Conservation (phyloP, 2,329 filamentous ascomycete species). For the Cladosporium sp. region DNA sequence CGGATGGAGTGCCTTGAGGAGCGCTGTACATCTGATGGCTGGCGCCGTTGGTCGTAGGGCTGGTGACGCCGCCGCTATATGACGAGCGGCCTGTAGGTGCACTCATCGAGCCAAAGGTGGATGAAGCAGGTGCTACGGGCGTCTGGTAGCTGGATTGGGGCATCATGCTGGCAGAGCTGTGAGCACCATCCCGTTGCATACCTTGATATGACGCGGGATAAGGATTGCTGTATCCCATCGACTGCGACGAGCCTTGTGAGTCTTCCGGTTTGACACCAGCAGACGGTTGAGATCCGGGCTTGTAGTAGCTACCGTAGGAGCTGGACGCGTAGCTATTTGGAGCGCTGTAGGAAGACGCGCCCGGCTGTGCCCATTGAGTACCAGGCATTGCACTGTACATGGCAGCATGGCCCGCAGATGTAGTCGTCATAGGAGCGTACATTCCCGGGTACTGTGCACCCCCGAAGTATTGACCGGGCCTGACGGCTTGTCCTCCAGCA, state of each 20-base stretch:
- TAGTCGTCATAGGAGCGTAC: conserved; percentile 21
- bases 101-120: conserved; percentile 22
- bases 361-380: conserved; percentile 6
- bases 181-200: conserved; percentile 23
- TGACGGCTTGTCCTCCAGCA: conserved; percentile 23
- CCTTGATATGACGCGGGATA: conserved; percentile 22
- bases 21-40: conserved; percentile 22
- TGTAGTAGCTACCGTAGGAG: conserved; percentile 24
- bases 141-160: conserved; percentile 24
- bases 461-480: conserved; percentile 27
- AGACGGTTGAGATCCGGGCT: conserved; percentile 18
- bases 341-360: conserved; percentile 16
- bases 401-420: conserved; percentile 18
- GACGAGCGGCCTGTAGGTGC: conserved; percentile 19
- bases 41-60: conserved; percentile 20
- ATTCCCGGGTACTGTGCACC: conserved; percentile 24
- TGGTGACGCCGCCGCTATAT: conserved; percentile 20
- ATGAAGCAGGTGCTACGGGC: conserved; percentile 19
- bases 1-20: conserved; percentile 10
- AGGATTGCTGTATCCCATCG: conserved; percentile 23
- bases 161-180: conserved; percentile 21
- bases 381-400: conserved; percentile 21
- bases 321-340: conserved; percentile 22
- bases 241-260: conserved; percentile 16
- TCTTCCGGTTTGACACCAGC: conserved; percentile 19